Conservation (phyloP, 2,329 filamentous ascomycete species). For the Exserohilum rostratum region DNA sequence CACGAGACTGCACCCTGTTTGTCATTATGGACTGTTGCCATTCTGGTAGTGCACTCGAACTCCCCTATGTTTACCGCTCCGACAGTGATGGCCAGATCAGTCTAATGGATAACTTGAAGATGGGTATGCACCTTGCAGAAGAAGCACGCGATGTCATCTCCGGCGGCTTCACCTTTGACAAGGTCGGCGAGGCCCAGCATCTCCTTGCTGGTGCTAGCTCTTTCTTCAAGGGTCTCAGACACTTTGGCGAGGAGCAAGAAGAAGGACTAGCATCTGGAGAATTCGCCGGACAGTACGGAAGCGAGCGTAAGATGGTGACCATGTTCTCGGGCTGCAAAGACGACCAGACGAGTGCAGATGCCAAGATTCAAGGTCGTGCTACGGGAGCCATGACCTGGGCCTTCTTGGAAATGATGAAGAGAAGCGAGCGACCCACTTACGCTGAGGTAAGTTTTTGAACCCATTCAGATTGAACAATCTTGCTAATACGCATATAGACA, state of each 20-base stretch:
- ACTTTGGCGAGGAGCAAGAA: constrained; percentile 55
- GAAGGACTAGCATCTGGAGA: constrained; percentile 47
- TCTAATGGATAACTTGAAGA: constrained; percentile 61
- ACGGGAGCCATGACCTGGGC: constrained; percentile 58
- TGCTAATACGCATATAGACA: constrained; percentile 26
- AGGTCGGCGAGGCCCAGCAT: constrained; percentile 58
- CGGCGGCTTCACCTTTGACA: constrained; percentile 58
- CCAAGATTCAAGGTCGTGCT: constrained; percentile 52
- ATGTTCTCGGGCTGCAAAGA: constrained; percentile 60
- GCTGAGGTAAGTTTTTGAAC: constrained; percentile 39
- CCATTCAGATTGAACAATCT: no score
- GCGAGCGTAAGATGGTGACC: constrained; percentile 56
- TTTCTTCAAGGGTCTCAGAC: constrained; percentile 61
- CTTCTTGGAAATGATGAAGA: constrained; percentile 54
- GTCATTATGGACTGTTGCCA: constrained; percentile 68
- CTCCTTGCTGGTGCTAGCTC: constrained; percentile 60
- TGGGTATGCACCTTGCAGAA: constrained; percentile 57
- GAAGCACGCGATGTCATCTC: constrained; percentile 58
- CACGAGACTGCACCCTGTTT: constrained; percentile 59
- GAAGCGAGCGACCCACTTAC: constrained; percentile 46
- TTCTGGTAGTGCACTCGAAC: constrained; percentile 63
- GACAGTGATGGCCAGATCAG: constrained; percentile 63
- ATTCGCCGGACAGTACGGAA: constrained; percentile 53
- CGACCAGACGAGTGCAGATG: constrained; percentile 59
- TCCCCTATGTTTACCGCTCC: constrained; percentile 64